A percentile compares a stretch with the other conserved stretches of the same genome.
phyloP scores from a whole-genome alignment of 192 early-diverging fungal genomes.

The Coemansia sp. region DNA sequence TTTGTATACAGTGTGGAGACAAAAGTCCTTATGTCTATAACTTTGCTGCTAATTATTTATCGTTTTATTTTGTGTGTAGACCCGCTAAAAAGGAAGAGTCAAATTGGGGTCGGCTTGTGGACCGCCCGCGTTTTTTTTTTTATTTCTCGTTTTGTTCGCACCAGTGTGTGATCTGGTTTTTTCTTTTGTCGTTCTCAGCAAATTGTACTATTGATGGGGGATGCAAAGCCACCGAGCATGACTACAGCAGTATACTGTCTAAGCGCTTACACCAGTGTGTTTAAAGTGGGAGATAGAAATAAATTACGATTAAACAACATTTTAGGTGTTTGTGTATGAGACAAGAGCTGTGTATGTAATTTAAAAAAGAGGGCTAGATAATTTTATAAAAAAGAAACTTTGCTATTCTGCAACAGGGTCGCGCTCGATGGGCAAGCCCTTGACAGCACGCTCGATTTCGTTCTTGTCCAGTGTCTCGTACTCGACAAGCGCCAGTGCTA shows the following conservation, averaged over 20 bases:
- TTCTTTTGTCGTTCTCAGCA: background rate
- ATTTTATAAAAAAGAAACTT: background rate
- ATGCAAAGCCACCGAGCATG: background rate
- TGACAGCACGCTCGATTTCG: slow-evolving; percentile 70
- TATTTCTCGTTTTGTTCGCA: background rate
- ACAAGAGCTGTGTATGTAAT: background rate
- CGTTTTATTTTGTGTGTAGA: slow-evolving; percentile 3
- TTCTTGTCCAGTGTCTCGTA: slow-evolving; percentile 90
- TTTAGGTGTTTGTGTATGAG: background rate
- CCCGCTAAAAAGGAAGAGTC: slow-evolving; percentile 20
- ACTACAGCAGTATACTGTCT: background rate
- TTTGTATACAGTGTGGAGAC: background rate
- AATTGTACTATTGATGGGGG: slow-evolving; percentile 6
- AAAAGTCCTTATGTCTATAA: background rate
- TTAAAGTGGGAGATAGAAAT: slow-evolving; percentile 1
- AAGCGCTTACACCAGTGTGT: slow-evolving; percentile 2
- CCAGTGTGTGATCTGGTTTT: background rate
- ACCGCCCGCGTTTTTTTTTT: slow-evolving; percentile 3
- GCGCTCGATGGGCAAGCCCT: slow-evolving; percentile 54
- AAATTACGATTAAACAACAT: background rate
- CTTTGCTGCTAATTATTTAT: background rate
- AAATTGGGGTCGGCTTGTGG: background rate
- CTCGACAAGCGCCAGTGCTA: slow-evolving; percentile 91
- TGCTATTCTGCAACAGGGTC: slow-evolving; percentile 15
- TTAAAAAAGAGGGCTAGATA: background rate